Percentiles rank a stretch among this genome's conserved stretches.
These are phyloP conservation scores for Botrytis medusae DNA, from an alignment of 2,329 filamentous ascomycete genomes.

Conservation along the genomic window DNA sequence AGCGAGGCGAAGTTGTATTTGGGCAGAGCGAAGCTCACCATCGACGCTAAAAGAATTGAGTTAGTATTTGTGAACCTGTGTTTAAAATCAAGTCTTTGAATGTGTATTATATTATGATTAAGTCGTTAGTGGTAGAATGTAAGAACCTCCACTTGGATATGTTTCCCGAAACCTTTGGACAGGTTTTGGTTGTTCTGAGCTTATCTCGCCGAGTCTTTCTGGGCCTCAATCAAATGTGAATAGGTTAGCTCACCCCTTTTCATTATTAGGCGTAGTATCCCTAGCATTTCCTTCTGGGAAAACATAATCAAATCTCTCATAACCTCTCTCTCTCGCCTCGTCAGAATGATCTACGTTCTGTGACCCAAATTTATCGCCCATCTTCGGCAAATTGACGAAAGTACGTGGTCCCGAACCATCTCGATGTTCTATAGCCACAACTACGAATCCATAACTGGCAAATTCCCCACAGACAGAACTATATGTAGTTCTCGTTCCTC, in stretches of 20 bases:
- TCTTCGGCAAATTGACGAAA: slow-evolving; percentile 56
- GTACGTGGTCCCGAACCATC: slow-evolving; percentile 63
- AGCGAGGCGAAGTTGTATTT: slow-evolving; percentile 61
- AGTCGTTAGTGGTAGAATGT: background rate
- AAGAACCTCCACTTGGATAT: background rate
- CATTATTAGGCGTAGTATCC: slow-evolving; percentile 55
- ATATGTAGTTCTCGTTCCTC: slow-evolving; percentile 62
- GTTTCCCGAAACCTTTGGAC: background rate
- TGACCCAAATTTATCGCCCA: slow-evolving; percentile 42
- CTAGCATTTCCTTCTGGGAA: slow-evolving; percentile 56
- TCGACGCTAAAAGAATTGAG: slow-evolving; percentile 48
- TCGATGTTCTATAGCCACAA: slow-evolving; percentile 63
- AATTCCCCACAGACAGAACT: slow-evolving; percentile 64
- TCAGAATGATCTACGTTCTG: slow-evolving; percentile 38
- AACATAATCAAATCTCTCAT: slow-evolving; percentile 60
- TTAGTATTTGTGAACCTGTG: background rate
- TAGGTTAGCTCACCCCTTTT: slow-evolving; percentile 45
- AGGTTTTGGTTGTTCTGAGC: background rate
- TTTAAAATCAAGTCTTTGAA: background rate
- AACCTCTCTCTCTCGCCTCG: slow-evolving; percentile 42
- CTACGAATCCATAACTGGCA: slow-evolving; percentile 64
- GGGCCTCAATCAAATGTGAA: background rate
- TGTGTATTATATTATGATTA: background rate
- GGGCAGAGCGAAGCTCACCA: slow-evolving; percentile 56
- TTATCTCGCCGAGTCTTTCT: too few species aligned